These are phyloP conservation scores for Henckelia pumila DNA, from an alignment of 257 asterid genomes.

Conservation along the genomic window DNA sequence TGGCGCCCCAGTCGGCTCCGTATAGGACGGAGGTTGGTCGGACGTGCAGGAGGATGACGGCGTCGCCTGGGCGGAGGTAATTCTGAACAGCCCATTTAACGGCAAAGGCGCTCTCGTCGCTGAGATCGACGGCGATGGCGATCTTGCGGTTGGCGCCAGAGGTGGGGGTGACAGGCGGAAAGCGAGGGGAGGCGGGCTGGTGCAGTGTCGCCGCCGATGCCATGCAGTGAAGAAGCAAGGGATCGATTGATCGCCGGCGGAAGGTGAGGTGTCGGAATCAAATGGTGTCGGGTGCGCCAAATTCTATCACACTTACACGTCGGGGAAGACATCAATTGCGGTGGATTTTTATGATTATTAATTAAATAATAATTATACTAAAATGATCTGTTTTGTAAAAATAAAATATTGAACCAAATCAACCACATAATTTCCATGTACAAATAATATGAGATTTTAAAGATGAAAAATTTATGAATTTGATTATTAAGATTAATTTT, in stretches of 20 bases:
- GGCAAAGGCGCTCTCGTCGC: conserved; percentile 72
- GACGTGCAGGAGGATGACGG: conserved; percentile 74
- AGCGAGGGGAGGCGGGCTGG: conserved; percentile 70
- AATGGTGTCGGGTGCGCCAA: background rate
- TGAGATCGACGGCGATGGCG: conserved; percentile 78
- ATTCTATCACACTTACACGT: background rate
- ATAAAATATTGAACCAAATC: too few relatives aligned
- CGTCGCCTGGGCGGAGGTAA: conserved; percentile 71
- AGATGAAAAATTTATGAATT: too few relatives aligned
- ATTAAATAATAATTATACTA: too few relatives aligned
- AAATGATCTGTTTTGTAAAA: too few relatives aligned
- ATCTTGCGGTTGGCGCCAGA: conserved; percentile 52
- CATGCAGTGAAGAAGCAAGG: conserved; percentile 32
- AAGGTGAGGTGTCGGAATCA: background rate
- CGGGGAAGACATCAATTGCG: background rate
- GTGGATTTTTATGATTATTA: too few relatives aligned
- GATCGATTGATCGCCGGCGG: background rate
- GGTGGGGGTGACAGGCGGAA: conserved; percentile 50
- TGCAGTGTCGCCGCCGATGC: conserved; percentile 53
- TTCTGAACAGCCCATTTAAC: conserved; percentile 76
- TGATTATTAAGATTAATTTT: too few relatives aligned
- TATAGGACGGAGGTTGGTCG: conserved; percentile 56
- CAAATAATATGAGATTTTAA: too few relatives aligned
- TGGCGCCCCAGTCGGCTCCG: conserved; percentile 79
- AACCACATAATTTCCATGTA: too few relatives aligned